A percentile compares a stretch with the other conserved stretches of the same genome.
Evolutionary conservation across 2,329 filamentous ascomycete species (phyloP).

Genomic region (Colletotrichum lindemuthianum): DNA sequence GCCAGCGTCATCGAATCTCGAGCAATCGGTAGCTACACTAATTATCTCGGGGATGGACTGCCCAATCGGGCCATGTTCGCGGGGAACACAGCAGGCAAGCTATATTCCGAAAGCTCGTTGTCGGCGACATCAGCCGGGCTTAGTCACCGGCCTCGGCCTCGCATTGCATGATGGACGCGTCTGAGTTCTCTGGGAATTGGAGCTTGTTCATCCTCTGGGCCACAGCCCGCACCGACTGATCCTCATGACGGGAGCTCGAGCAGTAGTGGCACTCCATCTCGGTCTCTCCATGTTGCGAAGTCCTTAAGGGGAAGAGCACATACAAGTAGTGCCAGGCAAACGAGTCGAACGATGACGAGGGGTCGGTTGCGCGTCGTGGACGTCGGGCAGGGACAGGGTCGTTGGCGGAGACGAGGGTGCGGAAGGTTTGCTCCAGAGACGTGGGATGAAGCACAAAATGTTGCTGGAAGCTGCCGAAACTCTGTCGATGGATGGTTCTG

Average conservation of each 20-base stretch:
- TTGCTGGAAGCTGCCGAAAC: constrained; percentile 31
- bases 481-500: constrained; percentile 18
- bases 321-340: not conserved
- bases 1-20: constrained; percentile 21
- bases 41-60: constrained; percentile 6
- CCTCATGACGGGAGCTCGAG: too few relatives aligned
- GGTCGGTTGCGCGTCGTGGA: not conserved
- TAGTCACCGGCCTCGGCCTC: constrained; percentile 10
- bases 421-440: constrained; percentile 28
- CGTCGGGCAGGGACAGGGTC: constrained; percentile 16
- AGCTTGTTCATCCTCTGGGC: constrained; percentile 15
- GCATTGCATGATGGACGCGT: not conserved
- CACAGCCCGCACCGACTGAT: too few relatives aligned
- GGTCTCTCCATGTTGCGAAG: not conserved
- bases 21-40: not conserved
- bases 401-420: not conserved
- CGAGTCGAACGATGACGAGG: constrained; percentile 3
- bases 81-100: constrained; percentile 7
- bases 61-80: constrained; percentile 20
- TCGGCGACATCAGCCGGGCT: constrained; percentile 7
- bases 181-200: not conserved
- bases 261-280: too few relatives aligned
- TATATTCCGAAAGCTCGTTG: not conserved
- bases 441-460: constrained; percentile 9
- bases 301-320: not conserved